Conservation (phyloP, 305 asterid genomes). For the Fraxinus velutina region DNA sequence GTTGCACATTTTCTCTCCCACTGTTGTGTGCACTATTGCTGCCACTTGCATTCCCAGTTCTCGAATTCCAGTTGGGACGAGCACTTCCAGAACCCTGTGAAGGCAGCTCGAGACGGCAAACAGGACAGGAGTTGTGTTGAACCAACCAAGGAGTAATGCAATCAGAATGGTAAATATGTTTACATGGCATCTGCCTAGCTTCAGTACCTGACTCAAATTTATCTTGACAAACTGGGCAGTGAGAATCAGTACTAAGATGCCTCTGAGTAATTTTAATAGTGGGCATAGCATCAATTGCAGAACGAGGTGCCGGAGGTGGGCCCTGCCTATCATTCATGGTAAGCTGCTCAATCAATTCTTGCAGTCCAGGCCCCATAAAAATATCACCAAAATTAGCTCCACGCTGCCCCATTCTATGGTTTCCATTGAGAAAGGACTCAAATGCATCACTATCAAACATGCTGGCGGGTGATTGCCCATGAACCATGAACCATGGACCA, state of each 20-base stretch:
- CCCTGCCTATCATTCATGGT: constrained; percentile 44
- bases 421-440: constrained; percentile 51
- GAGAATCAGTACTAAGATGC: constrained; percentile 48
- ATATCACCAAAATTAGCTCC: constrained; percentile 55
- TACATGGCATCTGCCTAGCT: constrained; percentile 52
- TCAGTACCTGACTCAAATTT: constrained; percentile 43
- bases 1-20: background rate
- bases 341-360: constrained; percentile 70
- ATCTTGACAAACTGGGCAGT: constrained; percentile 51
- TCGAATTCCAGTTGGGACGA: constrained; percentile 25
- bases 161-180: constrained; percentile 51
- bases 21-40: constrained; percentile 10
- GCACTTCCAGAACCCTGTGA: constrained; percentile 32
- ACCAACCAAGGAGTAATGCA: constrained; percentile 56
- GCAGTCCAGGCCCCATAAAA: constrained; percentile 67
- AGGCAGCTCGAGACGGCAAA: constrained; percentile 53
- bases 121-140: constrained; percentile 51
- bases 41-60: constrained; percentile 20
- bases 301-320: constrained; percentile 51
- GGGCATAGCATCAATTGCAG: constrained; percentile 56
- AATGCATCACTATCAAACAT: constrained; percentile 46
- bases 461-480: constrained; percentile 53
- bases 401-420: constrained; percentile 52
- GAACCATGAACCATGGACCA: constrained; percentile 59
- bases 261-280: constrained; percentile 40